Base-by-base conservation (phyloP, 805 yeast species). In the Spathaspora hagerdaliae region DNA sequence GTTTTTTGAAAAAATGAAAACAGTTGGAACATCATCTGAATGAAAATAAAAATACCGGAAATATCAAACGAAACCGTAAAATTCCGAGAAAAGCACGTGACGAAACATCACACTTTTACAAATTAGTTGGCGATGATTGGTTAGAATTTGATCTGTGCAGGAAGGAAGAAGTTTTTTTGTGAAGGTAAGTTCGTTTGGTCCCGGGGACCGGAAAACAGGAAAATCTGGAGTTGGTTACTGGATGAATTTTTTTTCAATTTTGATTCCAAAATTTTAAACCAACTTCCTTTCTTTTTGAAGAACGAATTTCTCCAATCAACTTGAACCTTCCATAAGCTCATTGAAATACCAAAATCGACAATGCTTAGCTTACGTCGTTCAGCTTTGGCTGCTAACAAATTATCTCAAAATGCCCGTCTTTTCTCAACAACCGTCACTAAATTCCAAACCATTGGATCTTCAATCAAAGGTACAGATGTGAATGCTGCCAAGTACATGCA, bases 401-500 rank as follows among this genome's bases (percentile, higher is more conserved):
- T 29, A 29, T 9, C 32, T 11, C 32, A 29, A 29, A 29, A 29
- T 29, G 32, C 32, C 38, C 47, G 43, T 36, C 43, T 43, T 32
- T 66, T 70, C 51, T 63, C 71, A 37, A 50, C 60, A 19, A 51
- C 69, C 27, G 44, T 55, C 14, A 58, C 56, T 27, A 52, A 60
- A 41, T 49, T 53, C 34, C 73, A 70, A 54, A 65, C 65, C 46
- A 63, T 71, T 45, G 75, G 75, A 13, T 46, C 60, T 38, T 57
- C 63, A 48, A 56, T 65, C 49, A 68, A 65, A 51, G 76, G 75
- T 37, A 55, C 55, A 39, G 66, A 67, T 37, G 61, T 61, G 52
- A 68, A 69, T 47, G 65, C 74, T 39, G 58, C 75, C 53, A 71
- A 69, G 52, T 69, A 70, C 52, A 60, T 69, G 67, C 58, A 62